A percentile compares a stretch with the other conserved stretches of the same genome.
Evolutionary conservation across 345 rosid genomes (phyloP).

Genomic region (Eucalyptus urophylla): DNA sequence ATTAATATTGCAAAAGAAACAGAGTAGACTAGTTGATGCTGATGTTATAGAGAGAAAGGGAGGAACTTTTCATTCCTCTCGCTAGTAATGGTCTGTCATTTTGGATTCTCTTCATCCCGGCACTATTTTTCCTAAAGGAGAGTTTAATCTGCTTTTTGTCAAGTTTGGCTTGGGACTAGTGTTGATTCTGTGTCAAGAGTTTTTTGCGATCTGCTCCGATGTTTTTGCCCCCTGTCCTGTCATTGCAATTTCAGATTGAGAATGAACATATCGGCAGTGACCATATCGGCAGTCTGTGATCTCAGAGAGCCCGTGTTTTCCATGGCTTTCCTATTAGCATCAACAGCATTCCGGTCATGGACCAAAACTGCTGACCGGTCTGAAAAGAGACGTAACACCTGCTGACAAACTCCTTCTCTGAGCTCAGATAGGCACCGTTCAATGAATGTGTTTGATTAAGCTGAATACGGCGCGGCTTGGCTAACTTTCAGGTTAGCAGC

Average conservation of each 20-base stretch:
- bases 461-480: not conserved
- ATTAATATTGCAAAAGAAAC: not conserved
- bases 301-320: not conserved
- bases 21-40: not conserved
- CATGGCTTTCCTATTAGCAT: not conserved
- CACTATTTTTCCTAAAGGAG: not conserved
- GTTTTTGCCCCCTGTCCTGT: not conserved
- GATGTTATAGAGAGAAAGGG: not conserved
- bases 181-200: not conserved
- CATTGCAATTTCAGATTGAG: not conserved
- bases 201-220: rapidly evolving
- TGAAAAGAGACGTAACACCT: not conserved
- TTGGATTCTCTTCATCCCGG: not conserved
- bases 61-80: not conserved
- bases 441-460: not conserved
- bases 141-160: not conserved
- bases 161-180: not conserved
- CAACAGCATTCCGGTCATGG: not conserved
- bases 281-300: not conserved
- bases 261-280: not conserved
- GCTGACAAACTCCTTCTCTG: not conserved
- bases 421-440: not conserved
- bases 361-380: not conserved
- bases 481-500: not conserved
- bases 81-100: not conserved